Evolutionary conservation across 106 monocot species (phyloP), one percentile per base, ranked within the genome.

Genomic region (Dendrobium officinale): DNA sequence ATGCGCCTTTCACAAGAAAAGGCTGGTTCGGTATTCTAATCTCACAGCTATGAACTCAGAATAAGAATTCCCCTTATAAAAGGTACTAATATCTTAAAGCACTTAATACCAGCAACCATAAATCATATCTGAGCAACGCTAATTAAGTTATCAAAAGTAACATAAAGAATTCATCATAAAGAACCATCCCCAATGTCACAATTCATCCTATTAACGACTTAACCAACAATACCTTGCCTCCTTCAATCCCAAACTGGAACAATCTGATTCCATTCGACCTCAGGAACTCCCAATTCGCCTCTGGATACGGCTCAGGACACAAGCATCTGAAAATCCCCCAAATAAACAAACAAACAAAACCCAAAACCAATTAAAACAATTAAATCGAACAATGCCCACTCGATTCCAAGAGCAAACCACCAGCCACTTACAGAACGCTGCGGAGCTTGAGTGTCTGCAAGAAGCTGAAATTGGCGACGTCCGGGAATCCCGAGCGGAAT

Each of bases 401-500:
- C 74, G 74, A 75, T 76, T 26, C 24, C 27, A 20, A 42, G 74
- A 74, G 15, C 76, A 76, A 49, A 26, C 48, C 2, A 45, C 2
- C 7, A 10, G 41, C 4, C 19, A 68, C 85, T 83, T 29, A 91
- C 91, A 91, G 42, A 27, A 91, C 78, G 55, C 86, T 85, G 77
- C 86, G 86, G 70, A 91, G 89, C 24, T 55, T 72, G 18, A 91
- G 91, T 27, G 88, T 82, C 47, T 77, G 47, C 27, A 91, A 42
- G 82, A 89, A 91, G 24, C 86, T 47, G 82, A 91, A 85, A 79
- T 89, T 91, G 80, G 81, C 68, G 22, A 72, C 44, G 47, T 87
- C 83, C 0, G 91, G 91, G 61, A 85, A 91, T 3, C 91, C 91
- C 55, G 91, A 91, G 55, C 91, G 86, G 84, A 76, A 91, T 3